Evolutionary conservation across 257 asterid species (phyloP).

Genomic region (Nicotiana attenuata): DNA sequence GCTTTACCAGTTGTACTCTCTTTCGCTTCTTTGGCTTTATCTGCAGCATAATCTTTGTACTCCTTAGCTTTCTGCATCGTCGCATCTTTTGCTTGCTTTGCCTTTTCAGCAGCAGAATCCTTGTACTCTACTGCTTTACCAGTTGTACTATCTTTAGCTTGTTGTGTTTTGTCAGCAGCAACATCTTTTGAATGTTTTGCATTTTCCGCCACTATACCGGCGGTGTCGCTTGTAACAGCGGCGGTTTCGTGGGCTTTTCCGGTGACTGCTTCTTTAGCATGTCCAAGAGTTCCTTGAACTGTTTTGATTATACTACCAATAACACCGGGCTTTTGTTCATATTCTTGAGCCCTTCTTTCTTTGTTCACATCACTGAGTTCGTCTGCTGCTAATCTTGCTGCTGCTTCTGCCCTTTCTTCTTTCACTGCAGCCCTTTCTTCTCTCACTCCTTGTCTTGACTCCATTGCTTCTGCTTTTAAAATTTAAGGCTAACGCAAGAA

Average conservation of each 20-base stretch:
- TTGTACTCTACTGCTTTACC: slow-evolving; percentile 10
- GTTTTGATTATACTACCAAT: slow-evolving; percentile 29
- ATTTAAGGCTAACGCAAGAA: too few relatives aligned
- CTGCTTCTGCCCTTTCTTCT: slow-evolving; percentile 55
- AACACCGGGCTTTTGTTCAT: slow-evolving; percentile 18
- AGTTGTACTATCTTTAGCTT: not conserved
- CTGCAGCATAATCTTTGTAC: slow-evolving; percentile 13
- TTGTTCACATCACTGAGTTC: slow-evolving; percentile 47
- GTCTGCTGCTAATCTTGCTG: slow-evolving; percentile 49
- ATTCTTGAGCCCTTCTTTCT: slow-evolving; percentile 28
- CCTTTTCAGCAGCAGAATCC: slow-evolving; percentile 6
- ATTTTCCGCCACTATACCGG: not conserved
- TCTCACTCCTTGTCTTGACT: slow-evolving; percentile 33
- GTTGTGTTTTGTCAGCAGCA: not conserved
- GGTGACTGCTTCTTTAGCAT: slow-evolving; percentile 31
- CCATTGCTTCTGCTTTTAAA: slow-evolving; percentile 22
- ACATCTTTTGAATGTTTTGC: not conserved
- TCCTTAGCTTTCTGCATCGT: not conserved
- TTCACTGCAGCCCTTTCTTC: slow-evolving; percentile 44
- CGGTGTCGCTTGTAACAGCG: not conserved
- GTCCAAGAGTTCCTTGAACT: slow-evolving; percentile 33
- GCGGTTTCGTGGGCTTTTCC: slow-evolving; percentile 39
- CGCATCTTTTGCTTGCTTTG: not conserved
- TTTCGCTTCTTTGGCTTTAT: slow-evolving; percentile 11
- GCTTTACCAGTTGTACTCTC: too few relatives aligned